These are phyloP conservation scores for Termitomyces sp. DNA, from an alignment of 768 basidiomycete species.

Conservation along the genomic window DNA sequence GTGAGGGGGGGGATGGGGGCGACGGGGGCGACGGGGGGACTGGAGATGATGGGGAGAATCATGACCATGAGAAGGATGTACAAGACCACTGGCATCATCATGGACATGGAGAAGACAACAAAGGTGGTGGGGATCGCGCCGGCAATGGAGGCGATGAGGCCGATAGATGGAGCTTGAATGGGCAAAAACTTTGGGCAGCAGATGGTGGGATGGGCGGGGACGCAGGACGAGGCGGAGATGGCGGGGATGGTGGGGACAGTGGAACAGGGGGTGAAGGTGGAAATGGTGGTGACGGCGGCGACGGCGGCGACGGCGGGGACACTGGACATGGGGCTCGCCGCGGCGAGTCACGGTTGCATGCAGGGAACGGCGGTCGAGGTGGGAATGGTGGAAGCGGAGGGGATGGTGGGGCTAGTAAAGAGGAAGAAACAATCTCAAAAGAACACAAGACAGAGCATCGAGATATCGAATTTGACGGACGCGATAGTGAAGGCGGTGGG, in stretches of 20 bases:
- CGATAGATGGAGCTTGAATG: background rate
- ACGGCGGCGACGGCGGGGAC: background rate
- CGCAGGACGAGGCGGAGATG: slow-evolving; percentile 3
- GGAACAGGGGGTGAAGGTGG: too few species aligned
- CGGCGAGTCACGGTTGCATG: background rate
- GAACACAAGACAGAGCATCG: background rate
- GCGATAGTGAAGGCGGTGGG: background rate
- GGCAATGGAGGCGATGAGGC: slow-evolving; percentile 4
- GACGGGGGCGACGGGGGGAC: background rate
- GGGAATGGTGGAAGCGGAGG: background rate
- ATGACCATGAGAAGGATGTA: background rate
- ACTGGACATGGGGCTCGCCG: background rate
- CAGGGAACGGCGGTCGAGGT: slow-evolving; percentile 2
- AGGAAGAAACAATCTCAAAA: background rate
- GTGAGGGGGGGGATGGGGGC: background rate
- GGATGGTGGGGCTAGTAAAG: background rate
- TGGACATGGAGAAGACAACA: background rate
- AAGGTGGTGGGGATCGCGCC: slow-evolving; percentile 1
- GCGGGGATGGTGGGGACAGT: background rate
- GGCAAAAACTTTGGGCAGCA: background rate
- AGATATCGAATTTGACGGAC: background rate
- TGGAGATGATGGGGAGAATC: background rate
- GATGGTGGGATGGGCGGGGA: background rate
- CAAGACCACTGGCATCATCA: background rate
- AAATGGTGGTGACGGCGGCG: too few species aligned